These are phyloP conservation scores for Neonectria coccinea DNA, from an alignment of 2,329 filamentous ascomycete species.

Conservation along the genomic window DNA sequence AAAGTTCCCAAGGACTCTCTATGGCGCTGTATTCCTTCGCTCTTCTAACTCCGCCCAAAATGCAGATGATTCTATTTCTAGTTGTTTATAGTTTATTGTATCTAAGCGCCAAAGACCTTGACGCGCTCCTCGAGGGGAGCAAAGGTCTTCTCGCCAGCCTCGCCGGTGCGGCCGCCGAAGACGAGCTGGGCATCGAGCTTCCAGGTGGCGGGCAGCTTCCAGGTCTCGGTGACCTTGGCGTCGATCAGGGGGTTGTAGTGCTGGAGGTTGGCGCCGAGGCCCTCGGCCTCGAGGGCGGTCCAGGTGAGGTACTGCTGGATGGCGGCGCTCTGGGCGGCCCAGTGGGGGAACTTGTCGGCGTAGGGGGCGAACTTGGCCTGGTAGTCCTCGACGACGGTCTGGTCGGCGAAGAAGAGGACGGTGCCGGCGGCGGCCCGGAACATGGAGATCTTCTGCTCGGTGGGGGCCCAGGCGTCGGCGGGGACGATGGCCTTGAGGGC, in stretches of 20 bases:
- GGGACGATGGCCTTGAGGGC: conserved; percentile 68
- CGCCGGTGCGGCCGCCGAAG: conserved; percentile 74
- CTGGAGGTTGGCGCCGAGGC: conserved; percentile 89
- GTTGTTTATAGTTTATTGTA: background rate
- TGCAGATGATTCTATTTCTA: conserved; percentile 18
- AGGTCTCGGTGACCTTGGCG: conserved; percentile 74
- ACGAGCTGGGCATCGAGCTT: conserved; percentile 85
- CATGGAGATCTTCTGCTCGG: conserved; percentile 55
- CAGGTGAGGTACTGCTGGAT: conserved; percentile 85
- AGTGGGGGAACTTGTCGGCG: conserved; percentile 82
- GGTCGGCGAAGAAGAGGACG: conserved; percentile 90
- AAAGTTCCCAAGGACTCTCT: conserved; percentile 17
- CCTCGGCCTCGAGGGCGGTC: conserved; percentile 85
- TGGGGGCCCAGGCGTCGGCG: conserved; percentile 69
- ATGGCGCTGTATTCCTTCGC: conserved; percentile 13
- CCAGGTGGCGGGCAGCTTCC: conserved; percentile 79
- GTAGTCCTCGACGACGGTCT: conserved; percentile 71
- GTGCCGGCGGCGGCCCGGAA: conserved; percentile 83
- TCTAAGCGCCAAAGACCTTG: conserved; percentile 70
- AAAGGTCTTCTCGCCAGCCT: conserved; percentile 72
- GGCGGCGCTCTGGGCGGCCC: conserved; percentile 80
- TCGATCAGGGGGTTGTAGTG: conserved; percentile 93
- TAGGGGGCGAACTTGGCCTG: conserved; percentile 78
- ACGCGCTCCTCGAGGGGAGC: conserved; percentile 74
- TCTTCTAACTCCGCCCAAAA: conserved; percentile 31